These are phyloP conservation scores for Russula brevipes DNA, from an alignment of 768 basidiomycete species.

Conservation along the genomic window DNA sequence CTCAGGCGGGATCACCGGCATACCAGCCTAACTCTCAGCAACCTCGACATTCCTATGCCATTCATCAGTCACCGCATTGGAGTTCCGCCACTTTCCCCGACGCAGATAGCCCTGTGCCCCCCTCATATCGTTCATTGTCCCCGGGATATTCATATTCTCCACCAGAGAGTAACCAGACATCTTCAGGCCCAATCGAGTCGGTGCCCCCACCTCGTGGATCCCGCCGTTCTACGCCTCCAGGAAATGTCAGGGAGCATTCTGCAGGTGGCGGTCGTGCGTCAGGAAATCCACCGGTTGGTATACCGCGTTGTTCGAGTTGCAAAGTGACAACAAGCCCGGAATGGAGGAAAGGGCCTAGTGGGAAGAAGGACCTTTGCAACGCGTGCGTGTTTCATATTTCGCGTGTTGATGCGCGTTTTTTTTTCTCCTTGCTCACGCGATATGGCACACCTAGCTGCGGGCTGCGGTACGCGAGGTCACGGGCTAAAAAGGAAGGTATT, in stretches of 20 bases:
- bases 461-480: slow-evolving; percentile 77
- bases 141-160: slow-evolving; percentile 25
- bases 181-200: slow-evolving; percentile 36
- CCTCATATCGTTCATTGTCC: slow-evolving; percentile 25
- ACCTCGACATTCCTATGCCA: slow-evolving; percentile 29
- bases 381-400: slow-evolving; percentile 54
- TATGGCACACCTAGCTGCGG: slow-evolving; percentile 54
- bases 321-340: slow-evolving; percentile 79
- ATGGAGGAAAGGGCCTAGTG: slow-evolving; percentile 88
- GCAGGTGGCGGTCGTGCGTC: slow-evolving; percentile 42
- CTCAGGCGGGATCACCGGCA: slow-evolving; percentile 18
- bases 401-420: slow-evolving; percentile 21
- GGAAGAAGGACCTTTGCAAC: slow-evolving; percentile 89
- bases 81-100: slow-evolving; percentile 40
- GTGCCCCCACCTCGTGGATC: slow-evolving; percentile 54
- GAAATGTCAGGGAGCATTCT: slow-evolving; percentile 44
- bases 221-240: slow-evolving; percentile 41
- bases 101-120: slow-evolving; percentile 25
- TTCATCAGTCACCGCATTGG: slow-evolving; percentile 34
- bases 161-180: slow-evolving; percentile 27
- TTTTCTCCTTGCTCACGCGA: slow-evolving; percentile 23
- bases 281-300: slow-evolving; percentile 67
- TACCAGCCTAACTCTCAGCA: slow-evolving; percentile 29
- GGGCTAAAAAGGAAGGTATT: slow-evolving; percentile 82
- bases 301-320: slow-evolving; percentile 73